phyloP scores from a whole-genome alignment of 805 yeast species.

The Monosporozyma unispora region DNA sequence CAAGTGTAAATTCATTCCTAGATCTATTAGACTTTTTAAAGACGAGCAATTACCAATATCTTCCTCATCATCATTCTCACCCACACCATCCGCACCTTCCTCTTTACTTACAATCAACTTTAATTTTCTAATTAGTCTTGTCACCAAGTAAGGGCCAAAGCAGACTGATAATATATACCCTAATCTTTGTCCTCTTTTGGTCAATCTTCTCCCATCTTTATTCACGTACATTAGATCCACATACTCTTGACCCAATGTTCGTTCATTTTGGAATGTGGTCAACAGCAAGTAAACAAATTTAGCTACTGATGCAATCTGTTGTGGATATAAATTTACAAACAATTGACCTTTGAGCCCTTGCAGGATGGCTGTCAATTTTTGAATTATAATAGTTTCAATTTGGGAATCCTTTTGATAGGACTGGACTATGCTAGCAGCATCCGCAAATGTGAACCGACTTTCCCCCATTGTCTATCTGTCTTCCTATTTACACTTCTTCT shows the following conservation, averaged over 20 bases:
- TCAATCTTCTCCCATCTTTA: constrained; percentile 42
- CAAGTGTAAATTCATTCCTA: constrained; percentile 57
- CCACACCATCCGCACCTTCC: neutral
- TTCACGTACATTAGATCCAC: constrained; percentile 67
- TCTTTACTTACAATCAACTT: neutral
- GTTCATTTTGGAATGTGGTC: constrained; percentile 66
- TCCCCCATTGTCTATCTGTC: neutral
- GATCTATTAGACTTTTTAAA: constrained; percentile 38
- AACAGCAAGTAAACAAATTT: constrained; percentile 57
- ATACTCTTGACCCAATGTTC: constrained; percentile 92
- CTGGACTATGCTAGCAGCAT: constrained; percentile 84
- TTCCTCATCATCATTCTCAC: neutral
- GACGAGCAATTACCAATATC: constrained; percentile 2
- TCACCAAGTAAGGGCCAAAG: constrained; percentile 48
- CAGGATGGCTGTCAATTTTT: constrained; percentile 48
- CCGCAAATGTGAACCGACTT: constrained; percentile 54
- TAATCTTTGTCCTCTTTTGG: constrained; percentile 37
- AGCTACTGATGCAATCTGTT: constrained; percentile 49
- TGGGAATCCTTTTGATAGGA: constrained; percentile 86
- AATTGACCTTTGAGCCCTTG: constrained; percentile 51
- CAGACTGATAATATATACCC: constrained; percentile 56
- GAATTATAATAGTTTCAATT: constrained; percentile 46
- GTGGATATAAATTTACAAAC: constrained; percentile 53
- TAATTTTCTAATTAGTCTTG: constrained; percentile 20
- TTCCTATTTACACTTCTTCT: neutral